Evolutionary conservation across 2,329 filamentous ascomycete species (phyloP), one percentile per base, ranked within the genome.

Genomic region (Escovopsis sp.): DNA sequence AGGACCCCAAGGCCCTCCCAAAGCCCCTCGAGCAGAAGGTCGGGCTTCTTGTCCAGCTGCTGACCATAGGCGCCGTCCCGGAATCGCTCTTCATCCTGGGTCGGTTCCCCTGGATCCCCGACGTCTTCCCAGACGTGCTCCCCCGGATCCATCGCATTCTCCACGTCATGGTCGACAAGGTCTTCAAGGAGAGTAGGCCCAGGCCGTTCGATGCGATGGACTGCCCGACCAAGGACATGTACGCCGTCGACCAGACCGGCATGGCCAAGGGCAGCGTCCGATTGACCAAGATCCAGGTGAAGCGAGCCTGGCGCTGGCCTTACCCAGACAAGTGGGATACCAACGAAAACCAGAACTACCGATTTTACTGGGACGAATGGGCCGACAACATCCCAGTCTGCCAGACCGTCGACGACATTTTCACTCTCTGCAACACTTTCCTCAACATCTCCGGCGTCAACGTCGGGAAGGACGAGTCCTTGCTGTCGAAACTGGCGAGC

Each of bases 281-380:
- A 49, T 65, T 82, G 33, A 66, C 59, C 33, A 69, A 77, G 41
- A 69, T 77, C 26, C 64, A 71, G 3, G 64, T 74, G n/a, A 77
- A 76, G 51, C 82, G 82, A 54, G 70, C 76, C 12, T 68, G 91
- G 49, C 76, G 84, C 47, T 95, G 89, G 89, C 83, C 87, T 4
- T 81, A 82, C 52, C 77, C 86, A 5, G 88, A 94, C 52, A 80
- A 77, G 50, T 72, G 72, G 48, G 85, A 91, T 54, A 77, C 77
- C 26, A 80, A 79, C 43, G 85, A 87, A 51, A 80, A 80, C 18
- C 72, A 73, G n/a, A 75, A 83, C 41, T 96, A 95, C 59, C 77
- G 83, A 32, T 96, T 93, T 58, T 98, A 98, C 60, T 95, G 91
- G 80, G 87, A 94, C 45, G 91, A 96, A 52, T 98, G 91, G 91